Base-by-base conservation (phyloP, 352 stramenopile genomes). In the Pythium dissimile region DNA sequence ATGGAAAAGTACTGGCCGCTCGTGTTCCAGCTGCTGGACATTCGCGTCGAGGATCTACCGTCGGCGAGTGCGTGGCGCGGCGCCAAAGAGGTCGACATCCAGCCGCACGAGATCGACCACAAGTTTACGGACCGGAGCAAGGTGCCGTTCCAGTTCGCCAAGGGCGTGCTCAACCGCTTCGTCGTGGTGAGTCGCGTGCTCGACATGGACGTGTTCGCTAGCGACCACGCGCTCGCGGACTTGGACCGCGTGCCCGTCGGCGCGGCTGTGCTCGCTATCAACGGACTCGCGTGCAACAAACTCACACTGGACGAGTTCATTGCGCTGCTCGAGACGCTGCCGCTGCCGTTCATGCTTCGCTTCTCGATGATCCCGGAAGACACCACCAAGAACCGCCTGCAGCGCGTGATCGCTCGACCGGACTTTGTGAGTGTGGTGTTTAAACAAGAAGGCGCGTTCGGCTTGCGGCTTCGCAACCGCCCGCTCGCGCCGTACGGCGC, bases 1-100 rank as follows among this genome's bases (percentile, higher is more conserved):
- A 90, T 92, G 72, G 82, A 92, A 52, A 80, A 89, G 46, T 94
- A 92, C 62, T 94, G 84, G 84, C 79, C 84, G 8, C 61, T 92
- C 32, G 73, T 94, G 20, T 89, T 94, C 35, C 80, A 94, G 55
- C 52, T 94, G 0, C 62, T 94, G 0, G 74, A 92, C 44, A 88
- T 94, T 30, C 77, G 71, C 2, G 78, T 94, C 5, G 81, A 92
- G 28, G 77, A 94, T 54, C 61, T 94, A 27, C 84, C 82, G 18
- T 67, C 68, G 5, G 84, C 84, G 21, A 94, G 82, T 55, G 70
- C 80, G 2, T 94, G 84, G 84, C 80, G 84, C 16, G 84, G 84
- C 4, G 80, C 84, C 1, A 89, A 87, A 49, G 79, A 85, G 30
- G 46, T 92, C 2, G 79, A 89, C 10, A 79, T 89, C 55, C 64